Evolutionary conservation across 1,284 basidiomycete species (phyloP), one percentile per base, ranked within the genome.

Genomic region (Anthracocystis walkeri): DNA sequence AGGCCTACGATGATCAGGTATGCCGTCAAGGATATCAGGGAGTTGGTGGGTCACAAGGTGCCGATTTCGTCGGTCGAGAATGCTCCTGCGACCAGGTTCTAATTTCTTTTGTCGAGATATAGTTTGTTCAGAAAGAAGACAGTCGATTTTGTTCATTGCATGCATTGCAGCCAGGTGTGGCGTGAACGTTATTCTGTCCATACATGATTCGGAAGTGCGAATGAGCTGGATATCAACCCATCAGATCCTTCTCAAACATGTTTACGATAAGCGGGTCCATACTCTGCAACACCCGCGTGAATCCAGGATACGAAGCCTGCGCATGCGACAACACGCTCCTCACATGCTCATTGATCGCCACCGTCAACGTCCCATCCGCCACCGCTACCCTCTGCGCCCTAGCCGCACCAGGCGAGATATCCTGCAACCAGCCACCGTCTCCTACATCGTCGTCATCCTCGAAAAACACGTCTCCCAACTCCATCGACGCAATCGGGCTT

Each of bases 21-120:
- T 84, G 88, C 87, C 40, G 96, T 99, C 85, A 95, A 91, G 86
- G 98, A 99, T 85, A 99, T 99, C 81, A 89, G 97, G 71, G 95
- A 96, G 40, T 88, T 99, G 49, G 93, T 99, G 55, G 97, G 97
- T 14, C 97, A 99, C 89, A 99, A 97, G 87, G 94, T 95, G 21
- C 91, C 93, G 29, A 80, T 85, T 29, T 67, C 67, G 23, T 62
- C 65, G 11, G 82, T 84, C 2, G 81, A 83, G 65, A 70, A 71
- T n/a, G 83, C 83, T 16, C 75, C 82, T 7, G 83, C 83, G 3
- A 82, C 83, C 18, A 73, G 83, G 11, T 85, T 85, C 74, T 81
- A 70, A 51, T 53, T 40, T 45, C 12, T 40, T 20, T 10, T 40
- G n/a, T 20, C 12, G 8, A 20, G 4, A 38, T 38, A 16, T 38